Evolutionary conservation across 2,329 filamentous ascomycete species (phyloP), one percentile per base, ranked within the genome.

Genomic region (Stemphylium lycopersici): DNA sequence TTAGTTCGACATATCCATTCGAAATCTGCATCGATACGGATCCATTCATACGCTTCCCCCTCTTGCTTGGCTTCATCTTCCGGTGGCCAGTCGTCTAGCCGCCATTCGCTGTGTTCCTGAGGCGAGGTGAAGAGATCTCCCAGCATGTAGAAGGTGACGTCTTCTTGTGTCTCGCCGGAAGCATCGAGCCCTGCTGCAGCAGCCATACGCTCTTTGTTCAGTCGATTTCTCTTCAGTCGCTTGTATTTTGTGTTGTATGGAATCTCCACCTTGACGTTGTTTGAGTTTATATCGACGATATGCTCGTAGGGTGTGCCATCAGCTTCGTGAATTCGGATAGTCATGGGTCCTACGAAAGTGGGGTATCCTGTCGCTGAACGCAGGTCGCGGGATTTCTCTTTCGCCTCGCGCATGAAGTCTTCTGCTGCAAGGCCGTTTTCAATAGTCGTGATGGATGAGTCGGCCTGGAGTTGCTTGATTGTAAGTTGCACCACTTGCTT

Each of bases 161-260:
- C 91, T 49, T 95, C 89, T 48, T 90, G 86, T 16, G 66, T 58
- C 57, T 90, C 89, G 13, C 83, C 81, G 60, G 80, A 78, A 41
- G 82, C 81, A 68, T 89, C 90, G 46, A 84, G 83, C 52, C 83
- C 89, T 38, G 80, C 83, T 20, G 81, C 85, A 44, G 83, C 86
- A 34, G 84, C 83, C 18, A 84, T 86, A 56, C 90, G 87, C 72
- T 96, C 91, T 72, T 92, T 92, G 72, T 93, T 87, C 29, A 90
- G 83, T 39, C 89, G 86, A 55, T 90, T 97, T 41, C 93, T 84
- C 80, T 99, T 99, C 2, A 99, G 82, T 7, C 96, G 88, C 79
- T 98, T 99, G 79, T 99, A 99, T 73, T 99, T 99, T 0, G 95
- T 99, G 68, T 98, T 98, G 77, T 99, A 99, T 0, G 93, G 93